phyloP scores from a whole-genome alignment of 2,329 filamentous ascomycete species.

The Botrytis deweyae region DNA sequence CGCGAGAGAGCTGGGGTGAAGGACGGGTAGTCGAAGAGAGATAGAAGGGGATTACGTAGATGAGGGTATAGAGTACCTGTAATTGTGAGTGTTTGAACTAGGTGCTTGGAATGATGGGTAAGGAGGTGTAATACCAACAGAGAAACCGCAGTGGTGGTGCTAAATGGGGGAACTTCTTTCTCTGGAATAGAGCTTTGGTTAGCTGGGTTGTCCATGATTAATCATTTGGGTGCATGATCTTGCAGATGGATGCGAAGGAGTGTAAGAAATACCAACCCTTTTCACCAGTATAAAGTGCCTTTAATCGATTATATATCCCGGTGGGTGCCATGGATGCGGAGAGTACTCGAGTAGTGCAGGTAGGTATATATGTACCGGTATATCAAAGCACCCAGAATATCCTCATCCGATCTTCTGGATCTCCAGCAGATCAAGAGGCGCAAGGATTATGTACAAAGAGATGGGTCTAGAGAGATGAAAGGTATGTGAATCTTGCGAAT shows the following conservation, averaged over 20 bases:
- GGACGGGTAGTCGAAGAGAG: slow-evolving; percentile 76
- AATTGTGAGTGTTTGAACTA: slow-evolving; percentile 6
- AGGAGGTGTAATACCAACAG: slow-evolving; percentile 31
- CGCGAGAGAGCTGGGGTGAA: slow-evolving; percentile 74
- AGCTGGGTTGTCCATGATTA: background rate
- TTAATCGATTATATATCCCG: slow-evolving; percentile 32
- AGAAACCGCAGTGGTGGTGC: slow-evolving; percentile 30
- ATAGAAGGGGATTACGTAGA: slow-evolving; percentile 93
- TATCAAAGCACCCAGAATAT: background rate
- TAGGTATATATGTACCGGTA: background rate
- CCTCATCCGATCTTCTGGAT: slow-evolving; percentile 8
- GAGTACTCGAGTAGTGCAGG: background rate
- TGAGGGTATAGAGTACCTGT: slow-evolving; percentile 75
- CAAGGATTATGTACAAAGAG: background rate
- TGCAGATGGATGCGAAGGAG: background rate
- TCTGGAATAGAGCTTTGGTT: slow-evolving; percentile 25
- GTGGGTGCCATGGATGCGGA: slow-evolving; percentile 34
- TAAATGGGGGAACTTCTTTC: slow-evolving; percentile 33
- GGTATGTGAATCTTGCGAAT: background rate
- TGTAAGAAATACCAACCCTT: slow-evolving; percentile 28
- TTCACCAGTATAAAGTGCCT: slow-evolving; percentile 31
- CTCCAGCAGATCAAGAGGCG: background rate
- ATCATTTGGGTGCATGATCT: background rate
- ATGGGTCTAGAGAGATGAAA: background rate
- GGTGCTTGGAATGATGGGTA: background rate